Conservation (phyloP, 2,329 filamentous ascomycete genomes). For the Venturia oleaginea region DNA sequence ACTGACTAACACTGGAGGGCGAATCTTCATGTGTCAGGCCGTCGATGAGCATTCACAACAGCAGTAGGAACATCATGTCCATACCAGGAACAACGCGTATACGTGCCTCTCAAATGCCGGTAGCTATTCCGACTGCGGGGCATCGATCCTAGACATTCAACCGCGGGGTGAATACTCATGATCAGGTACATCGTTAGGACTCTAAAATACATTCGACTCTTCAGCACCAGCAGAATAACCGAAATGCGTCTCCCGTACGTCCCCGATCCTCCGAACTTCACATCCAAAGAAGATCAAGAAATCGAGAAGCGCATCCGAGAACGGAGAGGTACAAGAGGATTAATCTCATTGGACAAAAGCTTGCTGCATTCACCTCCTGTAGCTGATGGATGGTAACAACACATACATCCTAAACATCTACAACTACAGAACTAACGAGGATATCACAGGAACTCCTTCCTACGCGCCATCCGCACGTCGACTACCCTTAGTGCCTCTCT, state of each 20-base stretch:
- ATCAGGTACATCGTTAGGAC: not conserved
- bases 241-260: constrained; percentile 48
- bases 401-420: not conserved
- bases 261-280: constrained; percentile 39
- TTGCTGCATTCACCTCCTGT: constrained; percentile 47
- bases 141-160: not conserved
- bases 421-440: not conserved
- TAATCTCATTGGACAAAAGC: constrained; percentile 45
- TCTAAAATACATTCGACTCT: not conserved
- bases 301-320: constrained; percentile 43
- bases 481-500: constrained; percentile 43
- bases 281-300: constrained; percentile 37
- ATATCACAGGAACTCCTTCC: constrained; percentile 40
- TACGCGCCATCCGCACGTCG: constrained; percentile 45
- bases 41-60: not conserved
- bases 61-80: not conserved
- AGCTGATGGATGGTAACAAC: constrained; percentile 43
- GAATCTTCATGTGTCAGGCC: too few species aligned
- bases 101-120: not conserved
- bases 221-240: not conserved
- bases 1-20: not conserved
- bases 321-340: constrained; percentile 39
- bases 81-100: not conserved
- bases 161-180: too few species aligned
- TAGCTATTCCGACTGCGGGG: not conserved